Conservation (phyloP, 2,329 filamentous ascomycete species). For the Exophiala phaeomuriformis region DNA sequence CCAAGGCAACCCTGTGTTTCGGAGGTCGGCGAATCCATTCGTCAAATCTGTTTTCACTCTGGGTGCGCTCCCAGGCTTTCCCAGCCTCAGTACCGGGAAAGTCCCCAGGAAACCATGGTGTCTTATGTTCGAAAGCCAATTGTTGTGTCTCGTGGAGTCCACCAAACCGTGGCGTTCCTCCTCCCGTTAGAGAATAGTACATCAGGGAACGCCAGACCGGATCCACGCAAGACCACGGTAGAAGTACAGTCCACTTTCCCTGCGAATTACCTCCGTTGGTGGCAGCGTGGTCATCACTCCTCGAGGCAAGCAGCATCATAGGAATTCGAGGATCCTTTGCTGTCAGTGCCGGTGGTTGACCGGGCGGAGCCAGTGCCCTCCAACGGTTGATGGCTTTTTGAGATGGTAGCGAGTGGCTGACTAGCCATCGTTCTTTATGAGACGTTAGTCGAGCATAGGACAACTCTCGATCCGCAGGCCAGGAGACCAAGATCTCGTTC, state of each 20-base stretch:
- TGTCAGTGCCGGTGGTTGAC: constrained; percentile 52
- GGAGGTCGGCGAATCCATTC: constrained; percentile 73
- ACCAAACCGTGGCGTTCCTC: constrained; percentile 73
- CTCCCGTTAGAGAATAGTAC: constrained; percentile 70
- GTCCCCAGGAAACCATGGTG: constrained; percentile 81
- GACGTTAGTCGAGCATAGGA: constrained; percentile 57
- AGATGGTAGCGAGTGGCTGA: constrained; percentile 59
- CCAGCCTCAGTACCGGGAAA: constrained; percentile 73
- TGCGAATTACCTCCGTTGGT: constrained; percentile 45
- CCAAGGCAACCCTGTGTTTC: constrained; percentile 70
- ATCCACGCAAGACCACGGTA: constrained; percentile 84
- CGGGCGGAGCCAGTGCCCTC: constrained; percentile 56
- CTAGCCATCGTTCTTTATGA: constrained; percentile 56
- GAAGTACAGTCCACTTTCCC: constrained; percentile 72
- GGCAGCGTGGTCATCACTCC: constrained; percentile 43
- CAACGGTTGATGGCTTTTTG: constrained; percentile 77
- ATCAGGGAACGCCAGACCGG: constrained; percentile 81
- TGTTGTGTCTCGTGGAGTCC: constrained; percentile 74
- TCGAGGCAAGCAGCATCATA: constrained; percentile 53
- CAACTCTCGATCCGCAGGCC: constrained; percentile 55
- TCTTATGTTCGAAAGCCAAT: constrained; percentile 68
- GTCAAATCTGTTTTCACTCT: constrained; percentile 52
- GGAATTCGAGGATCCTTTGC: constrained; percentile 69
- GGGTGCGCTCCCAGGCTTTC: constrained; percentile 64
- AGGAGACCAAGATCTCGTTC: constrained; percentile 56